These are phyloP conservation scores for Diaporthe helianthi DNA, from an alignment of 2,329 filamentous ascomycete genomes.

Conservation along the genomic window DNA sequence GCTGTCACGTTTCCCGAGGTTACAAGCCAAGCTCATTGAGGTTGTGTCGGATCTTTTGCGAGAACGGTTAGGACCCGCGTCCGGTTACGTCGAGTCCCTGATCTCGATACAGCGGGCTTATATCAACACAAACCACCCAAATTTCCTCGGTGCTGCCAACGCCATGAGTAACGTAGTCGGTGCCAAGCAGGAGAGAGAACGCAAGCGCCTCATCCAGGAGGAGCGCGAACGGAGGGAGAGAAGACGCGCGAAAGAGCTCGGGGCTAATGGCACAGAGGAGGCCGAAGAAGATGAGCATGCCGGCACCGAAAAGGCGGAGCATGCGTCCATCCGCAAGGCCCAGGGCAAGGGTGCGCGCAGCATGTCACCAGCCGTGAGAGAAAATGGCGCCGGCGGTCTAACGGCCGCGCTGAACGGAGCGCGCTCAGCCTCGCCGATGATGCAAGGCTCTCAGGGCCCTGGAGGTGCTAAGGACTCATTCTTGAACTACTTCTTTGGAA, in stretches of 20 bases:
- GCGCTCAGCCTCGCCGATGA: conserved; percentile 67
- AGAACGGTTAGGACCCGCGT: conserved; percentile 88
- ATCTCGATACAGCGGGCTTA: conserved; percentile 98
- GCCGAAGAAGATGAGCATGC: conserved; percentile 55
- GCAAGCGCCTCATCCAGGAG: conserved; percentile 78
- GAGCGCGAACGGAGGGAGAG: conserved; percentile 87
- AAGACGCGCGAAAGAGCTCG: conserved; percentile 82
- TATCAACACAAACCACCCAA: conserved; percentile 99
- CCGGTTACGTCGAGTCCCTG: conserved; percentile 91
- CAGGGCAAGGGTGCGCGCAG: conserved; percentile 71
- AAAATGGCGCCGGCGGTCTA: conserved; percentile 68
- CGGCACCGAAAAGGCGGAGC: conserved; percentile 58
- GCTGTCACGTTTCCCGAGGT: conserved; percentile 85
- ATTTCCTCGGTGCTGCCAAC: conserved; percentile 94
- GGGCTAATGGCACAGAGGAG: conserved; percentile 76
- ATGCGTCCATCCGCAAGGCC: conserved; percentile 67
- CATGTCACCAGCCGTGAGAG: conserved; percentile 80
- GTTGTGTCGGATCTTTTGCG: conserved; percentile 95
- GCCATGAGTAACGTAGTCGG: conserved; percentile 97
- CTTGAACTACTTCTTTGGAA: conserved; percentile 98
- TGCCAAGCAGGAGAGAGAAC: conserved; percentile 93
- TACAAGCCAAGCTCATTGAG: conserved; percentile 97
- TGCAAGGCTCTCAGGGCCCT: conserved; percentile 64
- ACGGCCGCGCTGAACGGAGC: conserved; percentile 71
- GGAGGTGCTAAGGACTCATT: conserved; percentile 85